Conservation (phyloP, 225 moss, liverwort and hornwort genomes). For the Sphagnum contortum region DNA sequence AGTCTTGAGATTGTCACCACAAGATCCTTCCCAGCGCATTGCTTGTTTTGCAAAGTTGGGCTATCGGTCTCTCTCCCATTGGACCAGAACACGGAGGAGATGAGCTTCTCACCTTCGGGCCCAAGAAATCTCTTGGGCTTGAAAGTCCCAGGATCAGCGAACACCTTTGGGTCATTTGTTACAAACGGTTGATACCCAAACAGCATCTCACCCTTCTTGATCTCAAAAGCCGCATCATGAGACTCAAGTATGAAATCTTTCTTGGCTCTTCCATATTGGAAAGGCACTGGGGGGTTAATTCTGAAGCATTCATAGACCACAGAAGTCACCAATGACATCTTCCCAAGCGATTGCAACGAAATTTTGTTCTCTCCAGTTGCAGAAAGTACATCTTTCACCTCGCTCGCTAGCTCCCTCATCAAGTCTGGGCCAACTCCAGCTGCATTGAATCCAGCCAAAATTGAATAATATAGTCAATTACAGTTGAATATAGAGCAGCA, state of each 20-base stretch:
- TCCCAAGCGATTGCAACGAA: slow-evolving; percentile 13
- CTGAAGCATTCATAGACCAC: slow-evolving; percentile 35
- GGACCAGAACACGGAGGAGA: slow-evolving; percentile 46
- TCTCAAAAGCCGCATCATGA: slow-evolving; percentile 39
- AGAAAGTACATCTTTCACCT: slow-evolving; percentile 16
- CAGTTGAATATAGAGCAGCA: no score
- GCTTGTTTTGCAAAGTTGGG: slow-evolving; percentile 30
- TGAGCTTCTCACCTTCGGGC: slow-evolving; percentile 35
- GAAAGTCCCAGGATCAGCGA: slow-evolving; percentile 21
- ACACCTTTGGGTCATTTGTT: slow-evolving; percentile 36
- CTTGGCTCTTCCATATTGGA: slow-evolving; percentile 49
- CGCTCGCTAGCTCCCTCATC: slow-evolving; percentile 32
- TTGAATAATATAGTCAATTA: neutral
- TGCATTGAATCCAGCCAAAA: slow-evolving; percentile 3
- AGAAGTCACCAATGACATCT: slow-evolving; percentile 34
- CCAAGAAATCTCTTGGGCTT: slow-evolving; percentile 46
- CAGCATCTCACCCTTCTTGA: slow-evolving; percentile 39
- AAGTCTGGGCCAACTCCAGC: slow-evolving; percentile 15
- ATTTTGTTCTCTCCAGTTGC: slow-evolving; percentile 2
- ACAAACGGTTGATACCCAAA: slow-evolving; percentile 36
- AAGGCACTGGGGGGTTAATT: slow-evolving; percentile 32
- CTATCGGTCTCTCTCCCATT: slow-evolving; percentile 33
- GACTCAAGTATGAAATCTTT: slow-evolving; percentile 38
- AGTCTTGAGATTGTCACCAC: slow-evolving; percentile 26
- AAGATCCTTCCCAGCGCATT: slow-evolving; percentile 40